These are phyloP conservation scores for Arachnomyces sp. DNA, from an alignment of 2,329 filamentous ascomycete species.

Conservation along the genomic window DNA sequence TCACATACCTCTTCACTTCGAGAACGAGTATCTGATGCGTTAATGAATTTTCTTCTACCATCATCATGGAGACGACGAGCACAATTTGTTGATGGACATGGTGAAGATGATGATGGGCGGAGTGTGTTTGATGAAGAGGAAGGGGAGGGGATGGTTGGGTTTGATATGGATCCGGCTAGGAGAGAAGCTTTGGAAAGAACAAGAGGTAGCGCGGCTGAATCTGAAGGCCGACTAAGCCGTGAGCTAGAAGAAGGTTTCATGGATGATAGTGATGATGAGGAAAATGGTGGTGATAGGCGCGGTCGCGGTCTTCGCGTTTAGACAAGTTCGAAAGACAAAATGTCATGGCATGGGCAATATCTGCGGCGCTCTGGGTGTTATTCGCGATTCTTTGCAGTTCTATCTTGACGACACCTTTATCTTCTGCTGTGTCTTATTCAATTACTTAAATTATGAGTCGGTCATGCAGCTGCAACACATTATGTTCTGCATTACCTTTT, in stretches of 20 bases:
- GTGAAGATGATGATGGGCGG: slow-evolving; percentile 45
- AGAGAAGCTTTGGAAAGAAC: slow-evolving; percentile 36
- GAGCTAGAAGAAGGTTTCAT: slow-evolving; percentile 72
- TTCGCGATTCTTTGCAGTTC: no score
- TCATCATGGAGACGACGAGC: slow-evolving; percentile 41
- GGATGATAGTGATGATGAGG: slow-evolving; percentile 63
- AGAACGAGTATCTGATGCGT: slow-evolving; percentile 33
- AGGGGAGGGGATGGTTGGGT: slow-evolving; percentile 43
- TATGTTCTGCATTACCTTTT: no score
- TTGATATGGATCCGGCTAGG: slow-evolving; percentile 46
- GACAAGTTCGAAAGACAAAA: no score
- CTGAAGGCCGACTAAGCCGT: slow-evolving; percentile 58
- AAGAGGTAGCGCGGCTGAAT: slow-evolving; percentile 37
- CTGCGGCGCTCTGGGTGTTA: no score
- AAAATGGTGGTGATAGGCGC: slow-evolving; percentile 23
- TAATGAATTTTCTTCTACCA: slow-evolving; percentile 39
- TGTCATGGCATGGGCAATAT: no score
- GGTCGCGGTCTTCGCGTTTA: slow-evolving; percentile 9
- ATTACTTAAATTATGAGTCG: no score
- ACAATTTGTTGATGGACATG: slow-evolving; percentile 25
- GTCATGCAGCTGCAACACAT: no score
- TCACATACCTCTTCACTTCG: slow-evolving; percentile 50
- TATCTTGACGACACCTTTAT: no score
- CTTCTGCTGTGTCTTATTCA: no score
- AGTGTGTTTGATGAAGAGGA: slow-evolving; percentile 63